Percentiles rank a stretch among this genome's conserved stretches.
phyloP scores from a whole-genome alignment of 2,329 filamentous ascomycete species.

The Pseudogymnoascus sp. region DNA sequence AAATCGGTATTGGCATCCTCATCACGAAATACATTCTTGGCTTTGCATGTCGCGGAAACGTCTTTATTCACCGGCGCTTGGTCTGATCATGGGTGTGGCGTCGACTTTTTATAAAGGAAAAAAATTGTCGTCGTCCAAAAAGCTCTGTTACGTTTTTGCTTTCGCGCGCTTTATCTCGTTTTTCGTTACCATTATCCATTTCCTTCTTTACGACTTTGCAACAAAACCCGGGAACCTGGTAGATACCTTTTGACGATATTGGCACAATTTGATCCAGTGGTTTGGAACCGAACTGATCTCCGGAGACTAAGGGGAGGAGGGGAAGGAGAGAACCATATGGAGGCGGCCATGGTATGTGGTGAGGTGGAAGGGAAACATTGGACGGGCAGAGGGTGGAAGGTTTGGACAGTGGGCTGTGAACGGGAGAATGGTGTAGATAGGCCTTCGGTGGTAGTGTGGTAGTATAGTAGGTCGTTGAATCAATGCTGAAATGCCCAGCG shows the following conservation, averaged over 20 bases:
- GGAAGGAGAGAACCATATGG: slow-evolving; percentile 19
- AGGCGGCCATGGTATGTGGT: slow-evolving; percentile 23
- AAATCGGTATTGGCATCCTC: slow-evolving; percentile 17
- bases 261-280: slow-evolving; percentile 24
- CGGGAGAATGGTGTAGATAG: slow-evolving; percentile 18
- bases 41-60: slow-evolving; percentile 23
- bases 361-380: slow-evolving; percentile 24
- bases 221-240: slow-evolving; percentile 23
- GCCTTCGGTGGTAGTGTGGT: slow-evolving; percentile 25
- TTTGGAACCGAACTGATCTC: slow-evolving; percentile 21
- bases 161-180: slow-evolving; percentile 2
- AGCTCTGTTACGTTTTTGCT: slow-evolving; percentile 3
- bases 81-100: slow-evolving; percentile 25
- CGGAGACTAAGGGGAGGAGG: slow-evolving; percentile 16
- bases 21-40: slow-evolving; percentile 10
- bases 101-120: slow-evolving; percentile 13
- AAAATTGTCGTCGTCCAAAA: slow-evolving; percentile 4
- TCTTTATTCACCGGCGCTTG: slow-evolving; percentile 26
- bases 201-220: slow-evolving; percentile 26
- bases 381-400: slow-evolving; percentile 25
- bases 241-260: slow-evolving; percentile 26
- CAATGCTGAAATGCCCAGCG: slow-evolving; percentile 9
- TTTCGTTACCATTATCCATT: slow-evolving; percentile 27
- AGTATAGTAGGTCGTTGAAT: slow-evolving; percentile 12
- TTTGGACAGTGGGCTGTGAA: slow-evolving; percentile 19